Evolutionary conservation across 371 early-diverging fungal species (phyloP), one percentile per base, ranked within the genome.

Genomic region (Dinochytrium kinnereticum): DNA sequence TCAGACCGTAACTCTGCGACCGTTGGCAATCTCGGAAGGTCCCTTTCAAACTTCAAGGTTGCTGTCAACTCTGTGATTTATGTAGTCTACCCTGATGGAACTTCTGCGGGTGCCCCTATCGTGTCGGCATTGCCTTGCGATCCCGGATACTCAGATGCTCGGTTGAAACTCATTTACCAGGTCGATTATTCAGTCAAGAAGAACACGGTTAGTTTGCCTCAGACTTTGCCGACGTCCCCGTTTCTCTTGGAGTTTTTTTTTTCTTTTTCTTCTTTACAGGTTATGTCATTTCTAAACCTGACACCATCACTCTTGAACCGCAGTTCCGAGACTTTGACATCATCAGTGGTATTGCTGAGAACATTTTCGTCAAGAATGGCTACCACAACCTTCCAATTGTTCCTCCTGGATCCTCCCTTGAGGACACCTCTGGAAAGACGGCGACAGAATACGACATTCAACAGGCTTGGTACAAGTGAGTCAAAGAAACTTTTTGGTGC

Each of bases 331-430:
- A 70, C 30, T 70, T 53, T 59, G 71, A 66, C 7, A 10, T 67
- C 15, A 17, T 66, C 24, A 33, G 61, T 2, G 31, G 34, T 15
- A 39, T 61, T 64, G 64, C 64, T 5, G 24, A 31, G 26, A 34
- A 24, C 34, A 15, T 34, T 10, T n/a, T 64, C 7, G 40, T n/a
- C 1, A 51, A 68, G 24, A 37, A 39, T 17, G 75, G 75, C 21
- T 70, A 53, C 61, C 70, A 33, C 61, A 76, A 76, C 72, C 37
- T 40, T 13, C 76, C 76, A 15, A 49, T 76, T 30, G 72, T 76
- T 55, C 68, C 71, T 24, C 75, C 75, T 51, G 57, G 59, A 40
- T 68, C 57, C n/a, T 69, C 53, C n/a, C n/a, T 75, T 15, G 40
- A 59, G 33, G 44, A 40, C 40, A n/a, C 7, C 31, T 70, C 64